Base-by-base conservation (phyloP, 78 protist species). In the Dictyostelium citrinum region DNA sequence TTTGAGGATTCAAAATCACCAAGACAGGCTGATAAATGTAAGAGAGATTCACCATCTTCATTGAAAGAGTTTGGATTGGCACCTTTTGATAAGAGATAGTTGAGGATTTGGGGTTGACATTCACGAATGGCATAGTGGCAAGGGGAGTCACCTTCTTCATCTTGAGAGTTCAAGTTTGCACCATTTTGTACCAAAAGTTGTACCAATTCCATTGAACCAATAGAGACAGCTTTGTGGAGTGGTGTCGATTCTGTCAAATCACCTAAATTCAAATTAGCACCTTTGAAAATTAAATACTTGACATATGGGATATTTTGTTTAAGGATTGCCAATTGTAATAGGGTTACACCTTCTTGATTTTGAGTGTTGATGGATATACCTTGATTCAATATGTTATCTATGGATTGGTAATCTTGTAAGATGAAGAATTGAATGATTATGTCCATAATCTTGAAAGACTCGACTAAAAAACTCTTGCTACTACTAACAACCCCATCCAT, bases 41-140 rank as follows among this genome's bases (percentile, higher is more conserved):
- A 88, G 7, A 88, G 80, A 3, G 93, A 78, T 70, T 88, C 93
- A 68, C 93, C 85, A 14, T 88, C 93, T 14, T 88, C 93, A 68
- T 88, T 88, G 71, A 35, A 16, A 29, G 74, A 11, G 35, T 88
- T 88, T 1, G 27, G 77, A 35, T 88, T 46, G 64, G 93, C 84
- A 67, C 85, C 85, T 7, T 37, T 20, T 1, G n/a, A 22, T 5
- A 88, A 46, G 31, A 88, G 77, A n/a, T 45, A 68, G 1, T 7
- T 5, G 61, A 88, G 85, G 7, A 72, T 41, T 16, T 58, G 68
- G 0, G 7, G 31, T 35, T 78, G 20, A 1, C 49, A 33, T 12
- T 88, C 93, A 24, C 93, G 82, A 35, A 88, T 78, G 7, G 93
- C 84, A 31, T 79, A 88, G 60, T 88, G 85, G 0, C 68, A 51